Evolutionary conservation across 257 asterid genomes (phyloP).

Genomic region (Nicotiana benthamiana): DNA sequence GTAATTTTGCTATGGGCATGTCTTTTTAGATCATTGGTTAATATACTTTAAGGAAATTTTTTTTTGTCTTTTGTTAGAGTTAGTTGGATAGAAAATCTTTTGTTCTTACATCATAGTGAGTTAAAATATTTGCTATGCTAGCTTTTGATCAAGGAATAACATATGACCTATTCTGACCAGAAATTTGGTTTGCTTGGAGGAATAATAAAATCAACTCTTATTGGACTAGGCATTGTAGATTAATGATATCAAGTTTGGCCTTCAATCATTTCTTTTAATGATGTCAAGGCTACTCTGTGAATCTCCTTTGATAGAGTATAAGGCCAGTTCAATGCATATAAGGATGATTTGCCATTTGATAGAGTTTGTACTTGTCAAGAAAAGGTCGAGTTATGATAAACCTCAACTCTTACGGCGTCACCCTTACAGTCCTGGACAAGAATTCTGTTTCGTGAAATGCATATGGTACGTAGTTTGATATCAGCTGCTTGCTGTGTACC

Average conservation of each 20-base stretch:
- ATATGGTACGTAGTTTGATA: neutral
- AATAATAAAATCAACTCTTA: neutral
- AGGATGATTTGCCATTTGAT: neutral
- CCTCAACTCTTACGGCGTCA: neutral
- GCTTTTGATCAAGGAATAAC: neutral
- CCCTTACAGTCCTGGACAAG: neutral
- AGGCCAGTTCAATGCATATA: neutral
- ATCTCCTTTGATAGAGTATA: neutral
- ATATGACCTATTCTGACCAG: neutral
- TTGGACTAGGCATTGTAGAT: neutral
- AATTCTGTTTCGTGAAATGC: neutral
- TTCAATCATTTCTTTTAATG: neutral
- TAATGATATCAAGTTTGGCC: neutral
- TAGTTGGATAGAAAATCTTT: neutral
- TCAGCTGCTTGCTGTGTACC: neutral
- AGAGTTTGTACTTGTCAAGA: neutral
- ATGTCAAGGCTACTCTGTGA: neutral
- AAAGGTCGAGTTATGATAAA: neutral
- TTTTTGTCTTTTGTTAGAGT: neutral
- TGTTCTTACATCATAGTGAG: neutral
- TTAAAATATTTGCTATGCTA: neutral
- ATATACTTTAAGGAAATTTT: neutral
- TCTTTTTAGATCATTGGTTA: neutral
- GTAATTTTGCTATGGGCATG: neutral
- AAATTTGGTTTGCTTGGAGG: neutral